These are phyloP conservation scores for Austroboletus rostrupii DNA, from an alignment of 1,284 basidiomycete genomes.

Conservation along the genomic window DNA sequence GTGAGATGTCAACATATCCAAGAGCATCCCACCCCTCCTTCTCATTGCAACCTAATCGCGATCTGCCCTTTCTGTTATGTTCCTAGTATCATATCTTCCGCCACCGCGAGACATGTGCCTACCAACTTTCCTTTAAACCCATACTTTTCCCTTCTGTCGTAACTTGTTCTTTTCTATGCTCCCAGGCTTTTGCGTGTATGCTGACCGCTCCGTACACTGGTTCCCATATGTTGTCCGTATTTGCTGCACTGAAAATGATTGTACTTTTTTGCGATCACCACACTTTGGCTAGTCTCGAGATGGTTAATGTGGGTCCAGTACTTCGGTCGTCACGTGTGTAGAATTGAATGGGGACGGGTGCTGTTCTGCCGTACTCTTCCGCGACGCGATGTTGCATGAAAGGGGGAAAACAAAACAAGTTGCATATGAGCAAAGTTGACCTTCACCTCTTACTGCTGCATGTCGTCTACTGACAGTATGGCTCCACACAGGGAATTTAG, in stretches of 20 bases:
- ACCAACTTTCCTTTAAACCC: conserved; percentile 14
- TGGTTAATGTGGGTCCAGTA: conserved; percentile 12
- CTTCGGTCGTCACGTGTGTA: conserved; percentile 18
- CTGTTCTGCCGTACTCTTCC: neutral
- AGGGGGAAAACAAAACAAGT: conserved; percentile 14
- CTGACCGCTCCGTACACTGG: conserved; percentile 19
- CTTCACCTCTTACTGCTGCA: neutral
- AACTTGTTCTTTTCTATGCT: conserved; percentile 21
- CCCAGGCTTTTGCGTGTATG: conserved; percentile 25
- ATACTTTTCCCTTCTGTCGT: conserved; percentile 13
- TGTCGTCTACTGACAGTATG: conserved; percentile 1
- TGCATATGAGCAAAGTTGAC: conserved; percentile 22
- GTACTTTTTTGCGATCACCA: conserved; percentile 26
- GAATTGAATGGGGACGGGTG: neutral
- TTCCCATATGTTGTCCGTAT: conserved; percentile 30
- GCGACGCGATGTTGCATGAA: conserved; percentile 17
- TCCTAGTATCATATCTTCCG: conserved; percentile 23
- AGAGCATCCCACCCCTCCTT: conserved; percentile 8
- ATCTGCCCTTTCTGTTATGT: conserved; percentile 4
- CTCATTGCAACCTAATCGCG: conserved; percentile 19
- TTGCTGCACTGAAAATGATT: conserved; percentile 30
- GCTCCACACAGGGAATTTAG: conserved; percentile 15
- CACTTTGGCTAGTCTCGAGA: neutral
- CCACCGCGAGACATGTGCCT: conserved; percentile 29
- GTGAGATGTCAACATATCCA: conserved; percentile 14